A percentile compares a stretch with the other conserved stretches of the same genome.
phyloP scores from a whole-genome alignment of 169 alveolate species.

The Eimeria acervulina region DNA sequence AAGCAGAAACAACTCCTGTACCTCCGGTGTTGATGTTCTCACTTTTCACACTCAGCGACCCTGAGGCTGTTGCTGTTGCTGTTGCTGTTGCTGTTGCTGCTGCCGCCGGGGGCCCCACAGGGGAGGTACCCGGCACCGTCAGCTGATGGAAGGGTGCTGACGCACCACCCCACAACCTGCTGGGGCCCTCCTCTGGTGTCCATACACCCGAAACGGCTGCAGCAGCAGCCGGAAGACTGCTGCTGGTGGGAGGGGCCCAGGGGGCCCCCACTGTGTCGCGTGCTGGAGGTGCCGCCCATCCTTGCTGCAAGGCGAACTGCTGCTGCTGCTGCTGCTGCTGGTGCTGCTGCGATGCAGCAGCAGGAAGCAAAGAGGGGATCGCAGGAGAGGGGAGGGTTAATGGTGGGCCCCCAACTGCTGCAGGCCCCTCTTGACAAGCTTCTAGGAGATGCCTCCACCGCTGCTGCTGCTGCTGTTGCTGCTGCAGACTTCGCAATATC shows the following conservation, averaged over 20 bases:
- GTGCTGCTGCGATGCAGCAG: background rate
- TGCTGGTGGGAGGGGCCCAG: background rate
- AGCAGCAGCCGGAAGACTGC: constrained; percentile 18
- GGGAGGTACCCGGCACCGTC: background rate
- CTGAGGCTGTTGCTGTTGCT: background rate
- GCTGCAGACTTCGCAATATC: background rate
- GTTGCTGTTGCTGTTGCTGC: background rate
- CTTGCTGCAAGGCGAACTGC: background rate
- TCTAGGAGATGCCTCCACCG: constrained; percentile 22
- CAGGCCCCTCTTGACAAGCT: background rate
- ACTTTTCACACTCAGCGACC: background rate
- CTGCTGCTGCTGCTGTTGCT: constrained; percentile 68
- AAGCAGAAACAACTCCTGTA: background rate
- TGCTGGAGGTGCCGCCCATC: background rate
- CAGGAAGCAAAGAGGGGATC: background rate
- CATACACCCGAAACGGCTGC: background rate
- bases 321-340: constrained; percentile 33
- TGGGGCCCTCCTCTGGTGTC: background rate
- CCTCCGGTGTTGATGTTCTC: no score
- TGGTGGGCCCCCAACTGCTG: constrained; percentile 16
- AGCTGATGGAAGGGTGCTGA: background rate
- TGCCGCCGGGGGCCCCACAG: background rate
- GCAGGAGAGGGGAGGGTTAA: background rate
- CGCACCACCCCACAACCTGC: background rate
- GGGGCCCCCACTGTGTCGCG: background rate